Percentiles rank a stretch among this genome's conserved stretches.
These are phyloP conservation scores for Yarrowia divulgata DNA, from an alignment of 805 yeast genomes.

Conservation along the genomic window DNA sequence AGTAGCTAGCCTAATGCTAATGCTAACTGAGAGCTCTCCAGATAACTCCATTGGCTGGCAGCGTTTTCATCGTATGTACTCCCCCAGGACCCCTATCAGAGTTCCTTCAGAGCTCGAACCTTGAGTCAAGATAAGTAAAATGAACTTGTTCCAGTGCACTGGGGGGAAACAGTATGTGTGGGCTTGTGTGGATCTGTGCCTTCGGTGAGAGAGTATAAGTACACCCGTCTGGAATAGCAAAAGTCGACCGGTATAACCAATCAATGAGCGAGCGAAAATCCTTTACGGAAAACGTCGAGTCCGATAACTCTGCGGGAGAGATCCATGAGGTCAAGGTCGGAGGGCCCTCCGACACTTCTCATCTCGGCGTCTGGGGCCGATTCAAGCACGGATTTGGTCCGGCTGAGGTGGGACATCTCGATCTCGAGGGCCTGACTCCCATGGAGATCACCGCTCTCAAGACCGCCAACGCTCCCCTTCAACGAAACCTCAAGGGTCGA, in stretches of 20 bases:
- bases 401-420: constrained; percentile 52
- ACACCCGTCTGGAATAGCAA: not conserved
- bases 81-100: constrained; percentile 13
- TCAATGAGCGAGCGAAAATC: constrained; percentile 23
- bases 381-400: constrained; percentile 56
- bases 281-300: constrained; percentile 13
- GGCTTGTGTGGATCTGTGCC: no score
- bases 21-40: no score
- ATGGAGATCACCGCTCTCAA: constrained; percentile 40
- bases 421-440: constrained; percentile 48
- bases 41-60: constrained; percentile 31
- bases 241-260: not conserved
- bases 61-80: not conserved
- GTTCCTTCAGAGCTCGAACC: constrained; percentile 13
- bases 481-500: constrained; percentile 50
- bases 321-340: constrained; percentile 12
- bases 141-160: constrained; percentile 3
- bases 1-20: constrained; percentile 1
- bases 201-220: constrained; percentile 2
- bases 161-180: not conserved
- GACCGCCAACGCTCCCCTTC: constrained; percentile 61
- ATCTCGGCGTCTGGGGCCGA: constrained; percentile 8
- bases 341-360: constrained; percentile 20
- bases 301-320: constrained; percentile 22
- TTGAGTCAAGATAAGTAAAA: constrained; percentile 23